phyloP scores from a whole-genome alignment of 345 rosid species.

The Citrus unshiu region DNA sequence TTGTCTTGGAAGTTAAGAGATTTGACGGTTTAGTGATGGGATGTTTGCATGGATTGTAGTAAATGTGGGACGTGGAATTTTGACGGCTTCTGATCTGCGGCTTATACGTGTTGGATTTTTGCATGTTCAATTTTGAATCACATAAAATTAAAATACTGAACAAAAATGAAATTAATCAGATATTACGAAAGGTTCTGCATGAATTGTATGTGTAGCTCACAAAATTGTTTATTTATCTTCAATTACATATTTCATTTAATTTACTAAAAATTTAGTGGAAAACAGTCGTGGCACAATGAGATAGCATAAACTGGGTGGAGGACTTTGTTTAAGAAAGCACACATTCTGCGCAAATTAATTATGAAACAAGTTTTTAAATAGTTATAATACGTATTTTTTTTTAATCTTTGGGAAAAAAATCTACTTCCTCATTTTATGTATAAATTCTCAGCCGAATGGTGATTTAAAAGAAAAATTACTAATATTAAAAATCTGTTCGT shows the following conservation, averaged over 20 bases:
- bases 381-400: no score
- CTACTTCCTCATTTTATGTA: no score
- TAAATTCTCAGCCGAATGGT: neutral
- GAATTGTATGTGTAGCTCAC: neutral
- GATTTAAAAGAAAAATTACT: no score
- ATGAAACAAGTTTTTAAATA: no score
- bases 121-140: constrained; percentile 20
- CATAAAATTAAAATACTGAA: neutral
- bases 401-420: no score
- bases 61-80: constrained; percentile 38
- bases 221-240: no score
- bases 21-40: constrained; percentile 12
- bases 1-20: neutral
- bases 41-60: constrained; percentile 29
- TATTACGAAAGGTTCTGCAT: neutral
- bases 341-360: no score
- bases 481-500: no score
- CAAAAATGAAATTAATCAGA: neutral
- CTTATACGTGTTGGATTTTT: constrained; percentile 6
- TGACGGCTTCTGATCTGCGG: constrained; percentile 26
- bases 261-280: no score
- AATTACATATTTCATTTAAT: neutral
- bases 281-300: no score
- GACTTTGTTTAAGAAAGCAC: no score
- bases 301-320: no score